These are phyloP conservation scores for Fagus crenata DNA, from an alignment of 306 rosid species.

Conservation along the genomic window DNA sequence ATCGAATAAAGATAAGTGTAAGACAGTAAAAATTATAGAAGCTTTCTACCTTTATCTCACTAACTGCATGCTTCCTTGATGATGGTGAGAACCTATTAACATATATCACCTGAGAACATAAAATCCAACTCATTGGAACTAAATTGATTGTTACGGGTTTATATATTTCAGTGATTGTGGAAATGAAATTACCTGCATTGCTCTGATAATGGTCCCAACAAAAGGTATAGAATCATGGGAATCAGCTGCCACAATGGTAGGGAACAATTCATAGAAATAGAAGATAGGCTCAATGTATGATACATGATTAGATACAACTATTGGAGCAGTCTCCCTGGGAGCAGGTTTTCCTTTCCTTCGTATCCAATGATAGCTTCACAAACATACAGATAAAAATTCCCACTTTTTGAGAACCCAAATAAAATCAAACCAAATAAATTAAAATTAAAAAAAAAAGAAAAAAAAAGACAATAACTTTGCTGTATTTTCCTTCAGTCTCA, in stretches of 20 bases:
- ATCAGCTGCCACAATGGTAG: conserved; percentile 94
- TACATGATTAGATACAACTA: conserved; percentile 90
- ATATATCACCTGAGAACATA: conserved; percentile 73
- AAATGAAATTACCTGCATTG: conserved; percentile 83
- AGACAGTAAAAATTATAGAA: conserved; percentile 39
- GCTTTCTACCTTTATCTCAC: conserved; percentile 90
- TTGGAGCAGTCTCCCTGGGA: conserved; percentile 81
- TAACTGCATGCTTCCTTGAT: conserved; percentile 77
- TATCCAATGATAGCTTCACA: conserved; percentile 95
- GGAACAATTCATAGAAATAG: conserved; percentile 85
- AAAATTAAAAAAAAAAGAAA: background rate
- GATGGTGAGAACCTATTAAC: conserved; percentile 78
- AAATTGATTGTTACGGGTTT: conserved; percentile 9
- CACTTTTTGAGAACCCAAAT: conserved; percentile 15
- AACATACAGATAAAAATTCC: conserved; percentile 8
- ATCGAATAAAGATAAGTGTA: conserved; percentile 18
- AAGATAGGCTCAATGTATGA: conserved; percentile 94
- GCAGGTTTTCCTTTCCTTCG: conserved; percentile 89
- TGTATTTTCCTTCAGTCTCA: background rate
- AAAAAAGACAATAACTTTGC: background rate
- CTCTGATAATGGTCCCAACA: conserved; percentile 95
- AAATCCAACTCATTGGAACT: conserved; percentile 10
- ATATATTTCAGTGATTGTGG: conserved; percentile 3
- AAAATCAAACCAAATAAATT: background rate
- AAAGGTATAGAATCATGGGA: conserved; percentile 91